Percentiles rank a stretch among this genome's conserved stretches.
phyloP scores from a whole-genome alignment of 805 yeast species.

The Crinitomyces ghanaensis region DNA sequence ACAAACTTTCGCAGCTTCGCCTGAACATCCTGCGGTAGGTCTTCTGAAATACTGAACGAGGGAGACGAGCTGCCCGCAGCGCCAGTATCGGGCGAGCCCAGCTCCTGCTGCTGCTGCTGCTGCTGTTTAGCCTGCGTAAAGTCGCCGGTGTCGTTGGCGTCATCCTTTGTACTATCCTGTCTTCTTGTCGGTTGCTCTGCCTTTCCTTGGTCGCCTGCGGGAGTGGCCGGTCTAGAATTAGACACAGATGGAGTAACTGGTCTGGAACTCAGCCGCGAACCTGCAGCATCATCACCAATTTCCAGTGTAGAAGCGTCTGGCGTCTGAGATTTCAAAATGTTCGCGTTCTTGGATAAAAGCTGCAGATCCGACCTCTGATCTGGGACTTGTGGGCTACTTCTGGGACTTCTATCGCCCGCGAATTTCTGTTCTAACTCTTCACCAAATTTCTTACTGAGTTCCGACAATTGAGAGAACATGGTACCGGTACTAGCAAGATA shows the following conservation, averaged over 20 bases:
- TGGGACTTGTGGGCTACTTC: not conserved
- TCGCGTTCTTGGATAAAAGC: slow-evolving; percentile 10
- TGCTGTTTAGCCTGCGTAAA: not conserved
- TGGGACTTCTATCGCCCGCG: slow-evolving; percentile 20
- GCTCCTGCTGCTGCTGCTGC: not conserved
- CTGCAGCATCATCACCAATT: slow-evolving; percentile 5
- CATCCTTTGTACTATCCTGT: not conserved
- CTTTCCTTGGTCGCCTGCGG: not conserved
- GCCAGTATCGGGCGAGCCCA: too few relatives aligned
- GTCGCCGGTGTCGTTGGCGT: not conserved
- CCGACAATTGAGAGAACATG: slow-evolving; percentile 50
- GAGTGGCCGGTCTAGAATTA: not conserved
- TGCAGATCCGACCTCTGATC: not conserved
- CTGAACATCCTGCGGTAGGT: slow-evolving; percentile 45
- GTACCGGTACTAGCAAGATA: not conserved
- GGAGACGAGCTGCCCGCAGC: too few relatives aligned
- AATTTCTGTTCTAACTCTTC: slow-evolving; percentile 51
- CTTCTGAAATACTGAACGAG: too few relatives aligned
- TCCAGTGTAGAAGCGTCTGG: slow-evolving; percentile 16
- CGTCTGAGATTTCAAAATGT: slow-evolving; percentile 9
- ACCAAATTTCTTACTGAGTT: slow-evolving; percentile 48
- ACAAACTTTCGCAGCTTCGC: slow-evolving; percentile 60
- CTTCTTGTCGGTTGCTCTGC: not conserved
- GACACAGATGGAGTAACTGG: not conserved
- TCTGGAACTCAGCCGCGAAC: not conserved